phyloP scores from a whole-genome alignment of 2,329 filamentous ascomycete genomes.

The Annulohypoxylon truncatum region DNA sequence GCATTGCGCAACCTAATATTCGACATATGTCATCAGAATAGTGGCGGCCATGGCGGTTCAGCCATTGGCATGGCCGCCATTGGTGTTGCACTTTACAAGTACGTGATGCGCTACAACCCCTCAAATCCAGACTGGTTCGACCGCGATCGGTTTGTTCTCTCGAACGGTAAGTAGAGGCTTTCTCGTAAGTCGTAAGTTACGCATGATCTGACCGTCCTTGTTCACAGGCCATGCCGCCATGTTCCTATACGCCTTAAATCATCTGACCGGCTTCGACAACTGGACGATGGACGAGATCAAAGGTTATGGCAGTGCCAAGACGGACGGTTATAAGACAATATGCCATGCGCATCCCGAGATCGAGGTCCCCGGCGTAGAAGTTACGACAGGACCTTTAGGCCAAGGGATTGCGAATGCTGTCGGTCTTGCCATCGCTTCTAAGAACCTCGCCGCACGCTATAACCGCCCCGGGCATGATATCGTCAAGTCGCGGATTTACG shows the following conservation, averaged over 20 bases:
- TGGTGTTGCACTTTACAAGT: constrained; percentile 63
- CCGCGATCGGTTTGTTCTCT: neutral
- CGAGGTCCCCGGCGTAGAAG: constrained; percentile 66
- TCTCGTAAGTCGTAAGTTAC: too few species aligned
- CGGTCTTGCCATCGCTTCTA: constrained; percentile 62
- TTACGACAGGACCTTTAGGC: constrained; percentile 67
- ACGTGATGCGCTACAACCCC: constrained; percentile 69
- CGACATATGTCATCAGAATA: neutral
- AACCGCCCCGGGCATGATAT: neutral
- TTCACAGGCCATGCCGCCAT: neutral
- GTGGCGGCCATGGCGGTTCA: neutral
- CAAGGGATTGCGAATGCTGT: constrained; percentile 69
- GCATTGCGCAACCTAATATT: neutral
- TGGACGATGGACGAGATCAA: too few species aligned
- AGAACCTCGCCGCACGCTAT: neutral
- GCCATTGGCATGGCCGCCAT: constrained; percentile 51
- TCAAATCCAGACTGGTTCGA: constrained; percentile 49
- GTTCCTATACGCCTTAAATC: neutral
- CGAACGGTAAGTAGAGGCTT: neutral
- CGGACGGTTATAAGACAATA: neutral
- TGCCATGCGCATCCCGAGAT: constrained; percentile 67
- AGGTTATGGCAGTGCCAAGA: neutral
- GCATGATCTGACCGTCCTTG: neutral
- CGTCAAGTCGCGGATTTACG: neutral
- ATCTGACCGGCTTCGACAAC: neutral